Base-by-base conservation (phyloP, 2,329 filamentous ascomycete genomes). In the Sporothrix phasma region DNA sequence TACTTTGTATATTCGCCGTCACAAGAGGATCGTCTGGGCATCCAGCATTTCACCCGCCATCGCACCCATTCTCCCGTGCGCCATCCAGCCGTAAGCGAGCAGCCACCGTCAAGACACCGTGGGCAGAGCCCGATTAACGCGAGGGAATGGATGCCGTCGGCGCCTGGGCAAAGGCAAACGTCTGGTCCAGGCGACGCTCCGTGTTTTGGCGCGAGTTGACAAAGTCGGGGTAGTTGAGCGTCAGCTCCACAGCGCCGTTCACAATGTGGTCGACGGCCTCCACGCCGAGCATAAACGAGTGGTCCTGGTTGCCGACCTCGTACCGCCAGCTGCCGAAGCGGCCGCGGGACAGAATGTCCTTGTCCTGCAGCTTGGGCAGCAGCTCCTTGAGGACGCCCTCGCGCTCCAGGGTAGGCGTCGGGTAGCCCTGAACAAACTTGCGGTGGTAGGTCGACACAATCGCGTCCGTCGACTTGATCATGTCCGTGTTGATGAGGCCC, bases 241-340 rank as follows among this genome's bases (percentile, higher is more conserved):
- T 96, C 73, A 96, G 80, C 82, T 97, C 92, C 53, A 92, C 89
- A 43, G 90, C 88, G 69, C 92, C 92, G 76, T 88, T 92, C 77
- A 92, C 85, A 73, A 96, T 90, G 79, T 90, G 86, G 79, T 97
- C 92, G 45, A 86, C 92, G 58, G 92, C 92, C 79, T 97, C 92
- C 22, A 96, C 92, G 74, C 92, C 92, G 67, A 96, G 82, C 92
- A 97, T 97, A 78, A 97, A 97, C 29, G 89, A 93, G 83, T 97
- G 92, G 78, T 97, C 92, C 83, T 96, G 92, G 84, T 96, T 96
- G 74, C 91, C 92, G 69, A 86, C 78, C 79, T 99, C 94, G 81
- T 99, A 99, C 74, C 91, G 85, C 94, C 94, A 99, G 82, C 88
- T 93, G 72, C 94, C 94, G 78, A 99, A 99, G 68, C 94, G 92